Base-by-base conservation (phyloP, 2,329 filamentous ascomycete species). In the Arthrobotrys iridis region DNA sequence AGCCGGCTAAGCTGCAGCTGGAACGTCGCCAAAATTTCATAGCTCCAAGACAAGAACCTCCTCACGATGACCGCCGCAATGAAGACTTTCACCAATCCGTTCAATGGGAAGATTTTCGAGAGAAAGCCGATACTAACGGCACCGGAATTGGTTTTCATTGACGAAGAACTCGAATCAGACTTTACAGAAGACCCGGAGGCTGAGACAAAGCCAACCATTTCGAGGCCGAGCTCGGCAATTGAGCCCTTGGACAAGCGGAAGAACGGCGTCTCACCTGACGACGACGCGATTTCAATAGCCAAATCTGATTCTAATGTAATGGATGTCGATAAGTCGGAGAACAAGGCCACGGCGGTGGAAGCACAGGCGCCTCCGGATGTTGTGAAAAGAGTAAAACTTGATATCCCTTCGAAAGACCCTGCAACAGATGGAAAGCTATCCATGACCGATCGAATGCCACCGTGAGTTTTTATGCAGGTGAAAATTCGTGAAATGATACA, bases 71-170 rank as follows among this genome's bases (percentile, higher is more conserved):
- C 71, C 41, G 50, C 71, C 41, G 57, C 57, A 55, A n/a, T 67
- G 11, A 57, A 55, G 22, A 46, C 63, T 2, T 75, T 75, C 48
- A 64, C 35, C 30, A 75, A 75, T 28, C 71, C 71, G 4, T 75
- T 75, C 40, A 43, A 37, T 7, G 26, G 63, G 22, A 75, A 50
- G 40, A 73, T 73, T 41, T 40, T 68, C 18, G 71, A 75, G 8
- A 67, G 62, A 46, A 75, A 57, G 11, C 70, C 70, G 50, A 55
- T 55, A 13, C 18, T 55, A 5, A 26, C 57, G 13, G 33, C 63
- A 18, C 50, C 63, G n/a, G 63, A 75, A 28, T 35, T 75, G 13
- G 63, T 75, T 10, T 75, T 75, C 22, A 75, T 75, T 22, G 71
- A 75, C 46, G 71, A 75, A 33, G 71, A 68, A 45, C 30, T 41